Conservation (phyloP, 179 eudicot genomes). For the Monotropa hypopitys region DNA sequence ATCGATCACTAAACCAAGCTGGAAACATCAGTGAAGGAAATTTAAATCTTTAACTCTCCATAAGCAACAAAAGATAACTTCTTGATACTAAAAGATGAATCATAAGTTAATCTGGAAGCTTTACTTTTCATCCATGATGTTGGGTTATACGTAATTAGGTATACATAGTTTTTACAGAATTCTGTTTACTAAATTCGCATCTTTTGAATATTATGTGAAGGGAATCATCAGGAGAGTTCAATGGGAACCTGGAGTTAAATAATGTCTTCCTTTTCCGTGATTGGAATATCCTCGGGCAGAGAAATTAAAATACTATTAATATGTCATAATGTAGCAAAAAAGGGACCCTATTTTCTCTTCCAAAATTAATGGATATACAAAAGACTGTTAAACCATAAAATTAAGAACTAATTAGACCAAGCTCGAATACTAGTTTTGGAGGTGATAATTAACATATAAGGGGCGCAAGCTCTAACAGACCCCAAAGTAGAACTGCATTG, state of each 20-base stretch:
- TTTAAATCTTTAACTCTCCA: neutral
- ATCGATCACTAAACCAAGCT: slow-evolving; percentile 58
- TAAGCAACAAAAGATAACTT: neutral
- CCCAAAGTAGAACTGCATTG: neutral
- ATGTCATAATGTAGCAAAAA: too few species aligned
- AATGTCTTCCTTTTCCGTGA: neutral
- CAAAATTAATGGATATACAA: neutral
- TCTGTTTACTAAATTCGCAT: neutral
- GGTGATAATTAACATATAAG: too few species aligned
- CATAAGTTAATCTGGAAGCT: neutral
- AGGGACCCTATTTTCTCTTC: neutral
- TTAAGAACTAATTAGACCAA: neutral
- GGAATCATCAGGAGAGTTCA: neutral
- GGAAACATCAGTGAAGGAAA: slow-evolving; percentile 17
- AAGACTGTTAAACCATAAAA: neutral
- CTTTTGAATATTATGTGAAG: neutral
- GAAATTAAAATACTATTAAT: too few species aligned
- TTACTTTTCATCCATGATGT: neutral
- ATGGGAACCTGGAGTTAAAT: neutral
- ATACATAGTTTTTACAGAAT: neutral
- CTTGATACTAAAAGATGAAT: neutral
- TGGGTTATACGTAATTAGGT: neutral
- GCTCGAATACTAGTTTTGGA: too few species aligned
- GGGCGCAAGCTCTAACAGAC: too few species aligned
- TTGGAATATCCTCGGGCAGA: neutral